Conservation (phyloP, 306 rosid species). For the Cercis canadensis region DNA sequence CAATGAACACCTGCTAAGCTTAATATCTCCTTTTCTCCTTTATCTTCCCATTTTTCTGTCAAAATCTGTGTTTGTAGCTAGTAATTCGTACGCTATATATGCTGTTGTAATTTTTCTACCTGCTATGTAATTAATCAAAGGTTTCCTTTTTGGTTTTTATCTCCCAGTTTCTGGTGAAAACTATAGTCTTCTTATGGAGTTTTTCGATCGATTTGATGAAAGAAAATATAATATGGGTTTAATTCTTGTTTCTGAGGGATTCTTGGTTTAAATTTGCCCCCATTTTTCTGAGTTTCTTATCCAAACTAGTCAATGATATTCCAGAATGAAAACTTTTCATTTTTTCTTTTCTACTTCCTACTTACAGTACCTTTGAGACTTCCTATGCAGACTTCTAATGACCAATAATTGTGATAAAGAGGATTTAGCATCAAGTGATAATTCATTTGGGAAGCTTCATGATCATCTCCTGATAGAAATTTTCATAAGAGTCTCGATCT, state of each 20-base stretch:
- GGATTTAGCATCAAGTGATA: conserved; percentile 28
- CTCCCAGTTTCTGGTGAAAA: neutral
- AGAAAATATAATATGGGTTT: neutral
- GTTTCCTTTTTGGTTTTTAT: neutral
- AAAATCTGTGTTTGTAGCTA: neutral
- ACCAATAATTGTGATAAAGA: conserved; percentile 29
- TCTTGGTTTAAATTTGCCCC: neutral
- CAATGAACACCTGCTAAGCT: neutral
- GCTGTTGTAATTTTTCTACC: neutral
- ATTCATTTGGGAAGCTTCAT: conserved; percentile 58
- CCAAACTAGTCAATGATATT: neutral
- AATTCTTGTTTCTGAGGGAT: neutral
- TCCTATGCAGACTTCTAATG: conserved; percentile 49
- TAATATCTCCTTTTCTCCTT: neutral
- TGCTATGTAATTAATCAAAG: neutral
- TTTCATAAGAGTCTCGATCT: conserved; percentile 56
- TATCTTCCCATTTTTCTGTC: neutral
- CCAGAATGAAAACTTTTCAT: neutral
- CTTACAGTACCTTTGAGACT: too few species aligned
- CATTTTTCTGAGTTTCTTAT: neutral
- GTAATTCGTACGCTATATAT: neutral
- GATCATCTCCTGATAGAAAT: conserved; percentile 74
- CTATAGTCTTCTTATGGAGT: neutral
- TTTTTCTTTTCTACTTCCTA: neutral
- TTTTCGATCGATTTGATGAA: conserved; percentile 9